A percentile compares a stretch with the other conserved stretches of the same genome.
These are phyloP conservation scores for Hymenoscyphus repandus DNA, from an alignment of 2,329 filamentous ascomycete species.

Conservation along the genomic window DNA sequence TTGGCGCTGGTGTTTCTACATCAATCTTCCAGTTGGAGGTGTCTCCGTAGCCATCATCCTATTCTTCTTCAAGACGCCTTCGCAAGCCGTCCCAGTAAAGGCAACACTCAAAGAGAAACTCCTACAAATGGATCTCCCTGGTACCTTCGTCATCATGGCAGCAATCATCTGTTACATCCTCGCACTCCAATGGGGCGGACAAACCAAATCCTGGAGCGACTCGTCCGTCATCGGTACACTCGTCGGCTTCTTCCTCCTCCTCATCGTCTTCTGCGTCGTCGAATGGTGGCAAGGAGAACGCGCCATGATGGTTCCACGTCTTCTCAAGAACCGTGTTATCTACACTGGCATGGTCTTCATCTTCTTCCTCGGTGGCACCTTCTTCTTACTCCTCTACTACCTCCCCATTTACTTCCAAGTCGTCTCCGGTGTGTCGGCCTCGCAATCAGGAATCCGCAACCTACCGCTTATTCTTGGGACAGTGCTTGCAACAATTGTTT, in stretches of 20 bases:
- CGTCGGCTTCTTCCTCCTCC: constrained; percentile 33
- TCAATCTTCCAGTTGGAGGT: constrained; percentile 40
- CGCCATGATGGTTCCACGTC: constrained; percentile 44
- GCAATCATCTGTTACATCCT: constrained; percentile 40
- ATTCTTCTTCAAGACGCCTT: constrained; percentile 40
- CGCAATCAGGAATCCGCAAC: constrained; percentile 33
- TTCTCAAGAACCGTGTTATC: constrained; percentile 41
- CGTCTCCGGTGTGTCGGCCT: constrained; percentile 30
- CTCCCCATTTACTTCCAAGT: constrained; percentile 49
- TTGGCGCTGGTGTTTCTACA: constrained; percentile 34
- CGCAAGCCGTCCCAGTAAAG: constrained; percentile 34
- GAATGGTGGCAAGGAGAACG: constrained; percentile 41
- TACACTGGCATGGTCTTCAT: constrained; percentile 37
- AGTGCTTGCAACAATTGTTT: constrained; percentile 32
- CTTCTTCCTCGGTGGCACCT: constrained; percentile 39
- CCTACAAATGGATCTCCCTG: constrained; percentile 43
- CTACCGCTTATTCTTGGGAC: constrained; percentile 34
- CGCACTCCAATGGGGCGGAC: constrained; percentile 44
- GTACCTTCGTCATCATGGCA: constrained; percentile 41
- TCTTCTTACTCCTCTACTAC: constrained; percentile 43
- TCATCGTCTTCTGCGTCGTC: constrained; percentile 32
- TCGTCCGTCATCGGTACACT: constrained; percentile 39
- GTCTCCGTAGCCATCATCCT: constrained; percentile 35
- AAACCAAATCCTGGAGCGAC: constrained; percentile 38
- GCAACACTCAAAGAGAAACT: constrained; percentile 40